Base-by-base conservation (phyloP, 371 early-diverging fungal species). In the Mortierella polycephala region DNA sequence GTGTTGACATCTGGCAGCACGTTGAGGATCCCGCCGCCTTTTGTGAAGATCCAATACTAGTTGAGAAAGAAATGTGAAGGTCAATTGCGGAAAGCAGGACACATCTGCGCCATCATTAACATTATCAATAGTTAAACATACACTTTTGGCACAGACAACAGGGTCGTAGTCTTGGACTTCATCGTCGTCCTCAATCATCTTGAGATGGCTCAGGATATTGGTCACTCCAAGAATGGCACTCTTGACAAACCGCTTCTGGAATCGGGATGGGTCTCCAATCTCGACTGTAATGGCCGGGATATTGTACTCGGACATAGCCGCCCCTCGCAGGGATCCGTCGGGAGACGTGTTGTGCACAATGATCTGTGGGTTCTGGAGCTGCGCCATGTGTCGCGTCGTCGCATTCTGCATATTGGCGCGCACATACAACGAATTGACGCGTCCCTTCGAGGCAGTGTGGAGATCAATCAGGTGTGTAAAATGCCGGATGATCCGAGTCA, bases 251-350 rank as follows among this genome's bases (percentile, higher is more conserved):
- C 86, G 85, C 62, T 91, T 90, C 67, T 94, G 92, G 85, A 94
- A 91, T 23, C 87, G 80, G 39, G 91, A 86, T 16, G 94, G 94
- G 61, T 94, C 91, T 20, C 94, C 94, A 65, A 94, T 92, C 70
- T 94, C 94, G 21, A 96, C 96, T 47, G 96, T 96, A 54, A 96
- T 95, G 13, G 95, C 92, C 40, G 91, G 90, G 47, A 96, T 91
- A 16, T 94, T 92, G 21, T 89, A 84, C 56, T 91, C 83, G 30
- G 68, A 69, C 82, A 88, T 89, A 1, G 95, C 95, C 0, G 95
- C 96, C 20, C 93, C 93, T 54, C 96, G 87, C 59, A 96, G 80
- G 0, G 96, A 94, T 20, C 96, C 92, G 71, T 82, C 85, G 2
- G 87, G 89, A 5, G 85, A 84, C 9, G 87, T 86, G 66, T 88